A percentile compares a stretch with the other conserved stretches of the same genome.
Conservation (phyloP, 768 basidiomycete genomes). For the Hygrocybe coccinea region DNA sequence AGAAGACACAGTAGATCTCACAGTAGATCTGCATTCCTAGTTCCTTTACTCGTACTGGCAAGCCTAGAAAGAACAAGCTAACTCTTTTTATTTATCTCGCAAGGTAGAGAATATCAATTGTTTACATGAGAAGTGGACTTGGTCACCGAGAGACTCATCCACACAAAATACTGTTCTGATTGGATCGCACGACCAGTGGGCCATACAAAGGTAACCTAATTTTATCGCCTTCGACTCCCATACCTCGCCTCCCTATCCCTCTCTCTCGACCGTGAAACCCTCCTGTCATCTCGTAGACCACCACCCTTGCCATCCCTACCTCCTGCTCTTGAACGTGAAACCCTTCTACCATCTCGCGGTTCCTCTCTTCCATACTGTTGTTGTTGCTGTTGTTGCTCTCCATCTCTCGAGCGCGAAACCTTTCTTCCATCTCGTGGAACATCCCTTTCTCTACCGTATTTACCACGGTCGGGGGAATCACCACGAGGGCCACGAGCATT, state of each 20-base stretch:
- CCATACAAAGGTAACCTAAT: too few relatives aligned
- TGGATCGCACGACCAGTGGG: too few relatives aligned
- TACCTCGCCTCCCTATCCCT: neutral
- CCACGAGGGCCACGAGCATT: conserved; percentile 2
- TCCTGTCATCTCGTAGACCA: neutral
- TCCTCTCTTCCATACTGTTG: neutral
- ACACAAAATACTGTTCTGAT: too few relatives aligned
- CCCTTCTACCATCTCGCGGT: neutral
- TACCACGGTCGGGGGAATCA: neutral
- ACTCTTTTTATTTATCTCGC: too few relatives aligned
- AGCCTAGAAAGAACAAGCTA: too few relatives aligned
- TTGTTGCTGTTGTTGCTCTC: neutral
- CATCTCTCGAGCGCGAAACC: neutral
- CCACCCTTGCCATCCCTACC: neutral
- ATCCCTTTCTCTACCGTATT: neutral
- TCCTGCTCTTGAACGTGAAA: neutral
- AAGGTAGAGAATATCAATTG: too few relatives aligned
- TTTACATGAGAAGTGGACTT: too few relatives aligned
- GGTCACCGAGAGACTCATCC: too few relatives aligned
- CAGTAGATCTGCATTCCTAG: too few relatives aligned
- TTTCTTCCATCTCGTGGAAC: neutral
- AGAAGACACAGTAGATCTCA: too few relatives aligned
- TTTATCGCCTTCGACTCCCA: neutral
- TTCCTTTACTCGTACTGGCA: too few relatives aligned
- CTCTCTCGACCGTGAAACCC: neutral